Evolutionary conservation across 371 early-diverging fungal species (phyloP).

Genomic region (Blakeslea trispora): DNA sequence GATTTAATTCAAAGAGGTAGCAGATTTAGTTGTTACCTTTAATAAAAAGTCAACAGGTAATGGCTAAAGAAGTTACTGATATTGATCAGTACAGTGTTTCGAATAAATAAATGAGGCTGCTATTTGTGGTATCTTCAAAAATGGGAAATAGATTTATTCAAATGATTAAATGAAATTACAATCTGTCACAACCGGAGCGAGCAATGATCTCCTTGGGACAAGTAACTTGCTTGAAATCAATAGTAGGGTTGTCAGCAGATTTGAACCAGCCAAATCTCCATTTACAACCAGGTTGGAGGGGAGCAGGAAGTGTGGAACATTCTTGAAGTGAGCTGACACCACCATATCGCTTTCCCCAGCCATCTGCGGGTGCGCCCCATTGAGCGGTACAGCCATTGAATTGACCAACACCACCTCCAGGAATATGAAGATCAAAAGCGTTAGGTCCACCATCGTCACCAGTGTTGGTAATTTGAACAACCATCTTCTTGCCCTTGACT

Average conservation of each 20-base stretch:
- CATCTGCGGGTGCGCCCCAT: slow-evolving; percentile 34
- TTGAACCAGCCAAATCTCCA: slow-evolving; percentile 49
- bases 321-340: slow-evolving; percentile 32
- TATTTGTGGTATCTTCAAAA: background rate
- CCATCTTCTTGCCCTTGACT: slow-evolving; percentile 42
- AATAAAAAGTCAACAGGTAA: too few species aligned
- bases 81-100: too few species aligned
- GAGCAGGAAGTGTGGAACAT: slow-evolving; percentile 36
- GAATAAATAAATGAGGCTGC: too few species aligned
- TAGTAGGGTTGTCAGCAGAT: slow-evolving; percentile 42
- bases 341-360: slow-evolving; percentile 49
- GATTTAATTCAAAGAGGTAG: too few species aligned
- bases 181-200: slow-evolving; percentile 40
- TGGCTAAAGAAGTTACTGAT: too few species aligned
- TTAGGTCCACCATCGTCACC: slow-evolving; percentile 44
- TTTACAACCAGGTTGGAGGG: slow-evolving; percentile 46
- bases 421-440: slow-evolving; percentile 53
- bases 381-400: slow-evolving; percentile 47
- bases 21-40: too few species aligned
- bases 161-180: background rate
- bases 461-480: slow-evolving; percentile 54
- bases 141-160: too few species aligned
- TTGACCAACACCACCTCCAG: slow-evolving; percentile 53
- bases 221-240: slow-evolving; percentile 43
- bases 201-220: slow-evolving; percentile 37